A percentile compares a stretch with the other conserved stretches of the same genome.
phyloP scores from a whole-genome alignment of 2,329 filamentous ascomycete species.

The Botryotinia narcissicola region DNA sequence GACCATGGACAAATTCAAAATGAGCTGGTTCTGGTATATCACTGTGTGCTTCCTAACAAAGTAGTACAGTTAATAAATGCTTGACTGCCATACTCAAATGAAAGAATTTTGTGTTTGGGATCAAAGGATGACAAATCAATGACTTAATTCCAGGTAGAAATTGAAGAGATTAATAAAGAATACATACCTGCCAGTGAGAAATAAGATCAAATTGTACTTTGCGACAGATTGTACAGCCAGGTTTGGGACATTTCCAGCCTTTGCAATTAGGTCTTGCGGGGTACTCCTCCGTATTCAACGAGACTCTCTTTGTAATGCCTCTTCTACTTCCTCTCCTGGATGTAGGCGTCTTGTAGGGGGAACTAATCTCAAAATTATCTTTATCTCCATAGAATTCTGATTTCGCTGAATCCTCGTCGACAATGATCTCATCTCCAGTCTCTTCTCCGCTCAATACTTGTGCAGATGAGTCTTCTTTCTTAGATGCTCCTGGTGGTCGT shows the following conservation, averaged over 20 bases:
- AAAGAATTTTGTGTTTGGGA: not conserved
- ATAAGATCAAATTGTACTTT: not conserved
- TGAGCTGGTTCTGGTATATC: not conserved
- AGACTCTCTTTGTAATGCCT: not conserved
- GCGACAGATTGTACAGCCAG: not conserved
- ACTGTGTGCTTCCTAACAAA: not conserved
- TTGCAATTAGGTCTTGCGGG: not conserved
- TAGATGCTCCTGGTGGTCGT: not conserved
- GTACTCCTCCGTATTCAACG: not conserved
- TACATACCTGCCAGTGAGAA: not conserved
- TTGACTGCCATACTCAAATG: not conserved
- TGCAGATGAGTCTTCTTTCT: not conserved
- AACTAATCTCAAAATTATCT: not conserved
- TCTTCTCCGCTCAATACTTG: not conserved
- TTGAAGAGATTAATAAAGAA: not conserved
- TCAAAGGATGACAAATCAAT: not conserved
- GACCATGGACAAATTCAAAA: not conserved
- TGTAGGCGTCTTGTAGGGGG: not conserved
- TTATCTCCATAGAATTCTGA: not conserved
- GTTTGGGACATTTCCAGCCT: not conserved
- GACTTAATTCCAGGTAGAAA: fast-evolving
- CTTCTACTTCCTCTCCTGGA: not conserved
- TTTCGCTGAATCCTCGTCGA: not conserved
- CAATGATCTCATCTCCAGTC: not conserved
- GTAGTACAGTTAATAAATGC: not conserved